Conservation (phyloP, 768 basidiomycete genomes). For the Panus rudis region DNA sequence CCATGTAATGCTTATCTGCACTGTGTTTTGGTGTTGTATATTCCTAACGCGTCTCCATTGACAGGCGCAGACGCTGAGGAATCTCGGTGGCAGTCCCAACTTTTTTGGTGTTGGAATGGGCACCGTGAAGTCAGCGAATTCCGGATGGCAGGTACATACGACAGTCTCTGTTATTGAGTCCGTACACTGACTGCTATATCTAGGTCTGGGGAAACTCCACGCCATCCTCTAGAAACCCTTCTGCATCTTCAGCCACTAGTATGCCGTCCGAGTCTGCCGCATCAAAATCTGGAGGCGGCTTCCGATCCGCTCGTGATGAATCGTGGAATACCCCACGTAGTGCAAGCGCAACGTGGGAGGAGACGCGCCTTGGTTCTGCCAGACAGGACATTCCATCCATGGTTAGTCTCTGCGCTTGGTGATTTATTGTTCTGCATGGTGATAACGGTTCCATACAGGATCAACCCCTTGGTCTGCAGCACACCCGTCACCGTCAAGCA, state of each 20-base stretch:
- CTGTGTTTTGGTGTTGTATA: no score
- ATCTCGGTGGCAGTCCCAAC: slow-evolving; percentile 24
- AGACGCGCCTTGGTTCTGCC: slow-evolving; percentile 39
- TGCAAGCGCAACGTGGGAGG: slow-evolving; percentile 56
- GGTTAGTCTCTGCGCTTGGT: slow-evolving; percentile 27
- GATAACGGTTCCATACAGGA: background rate
- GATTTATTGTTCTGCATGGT: background rate
- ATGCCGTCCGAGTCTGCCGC: slow-evolving; percentile 41
- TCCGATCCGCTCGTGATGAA: slow-evolving; percentile 41
- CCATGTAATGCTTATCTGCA: no score
- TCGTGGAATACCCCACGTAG: slow-evolving; percentile 46
- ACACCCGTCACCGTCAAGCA: slow-evolving; percentile 11
- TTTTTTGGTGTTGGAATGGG: slow-evolving; percentile 49
- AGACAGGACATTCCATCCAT: slow-evolving; percentile 44
- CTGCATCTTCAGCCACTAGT: slow-evolving; percentile 53
- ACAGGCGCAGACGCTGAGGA: background rate
- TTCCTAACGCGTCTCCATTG: no score
- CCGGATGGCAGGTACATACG: slow-evolving; percentile 60
- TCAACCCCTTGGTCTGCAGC: no score
- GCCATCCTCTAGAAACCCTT: slow-evolving; percentile 50
- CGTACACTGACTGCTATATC: background rate
- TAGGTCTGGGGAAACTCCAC: slow-evolving; percentile 55
- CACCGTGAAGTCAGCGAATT: slow-evolving; percentile 46
- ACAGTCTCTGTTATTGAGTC: background rate
- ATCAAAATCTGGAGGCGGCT: slow-evolving; percentile 38